These are phyloP conservation scores for Schoenoplectus triqueter DNA, from an alignment of 202 grass and related monocot species.

Conservation along the genomic window DNA sequence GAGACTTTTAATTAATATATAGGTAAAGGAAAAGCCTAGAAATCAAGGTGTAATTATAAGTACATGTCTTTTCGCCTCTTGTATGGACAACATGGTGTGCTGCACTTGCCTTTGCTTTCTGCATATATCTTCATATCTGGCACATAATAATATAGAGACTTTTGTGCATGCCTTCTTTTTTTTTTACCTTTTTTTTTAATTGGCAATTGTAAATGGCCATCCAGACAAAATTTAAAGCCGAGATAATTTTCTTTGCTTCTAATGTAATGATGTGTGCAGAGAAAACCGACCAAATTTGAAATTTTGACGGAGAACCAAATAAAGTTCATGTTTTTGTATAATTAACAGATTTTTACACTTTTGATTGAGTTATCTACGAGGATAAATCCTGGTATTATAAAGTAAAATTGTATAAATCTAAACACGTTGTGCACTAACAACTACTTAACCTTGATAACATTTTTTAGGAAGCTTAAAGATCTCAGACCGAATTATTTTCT, in stretches of 20 bases:
- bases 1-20: conserved; percentile 31
- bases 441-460: too few relatives aligned
- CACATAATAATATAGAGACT: neutral
- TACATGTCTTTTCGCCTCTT: conserved; percentile 7
- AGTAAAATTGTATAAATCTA: too few relatives aligned
- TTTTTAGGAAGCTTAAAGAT: too few relatives aligned
- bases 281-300: neutral
- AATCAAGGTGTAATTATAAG: conserved; percentile 25
- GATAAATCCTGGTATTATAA: too few relatives aligned
- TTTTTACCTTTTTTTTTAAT: neutral
- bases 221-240: neutral
- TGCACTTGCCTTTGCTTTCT: conserved; percentile 37
- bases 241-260: neutral
- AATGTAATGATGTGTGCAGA: neutral
- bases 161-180: neutral
- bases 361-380: too few relatives aligned
- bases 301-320: neutral
- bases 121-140: conserved; percentile 32
- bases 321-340: neutral
- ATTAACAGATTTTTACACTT: neutral
- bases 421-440: too few relatives aligned
- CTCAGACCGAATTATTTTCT: too few relatives aligned
- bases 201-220: conserved; percentile 6
- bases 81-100: conserved; percentile 13
- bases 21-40: conserved; percentile 25